Percentiles rank a stretch among this genome's conserved stretches.
phyloP scores from a whole-genome alignment of 345 rosid species.

The Durio zibethinus region DNA sequence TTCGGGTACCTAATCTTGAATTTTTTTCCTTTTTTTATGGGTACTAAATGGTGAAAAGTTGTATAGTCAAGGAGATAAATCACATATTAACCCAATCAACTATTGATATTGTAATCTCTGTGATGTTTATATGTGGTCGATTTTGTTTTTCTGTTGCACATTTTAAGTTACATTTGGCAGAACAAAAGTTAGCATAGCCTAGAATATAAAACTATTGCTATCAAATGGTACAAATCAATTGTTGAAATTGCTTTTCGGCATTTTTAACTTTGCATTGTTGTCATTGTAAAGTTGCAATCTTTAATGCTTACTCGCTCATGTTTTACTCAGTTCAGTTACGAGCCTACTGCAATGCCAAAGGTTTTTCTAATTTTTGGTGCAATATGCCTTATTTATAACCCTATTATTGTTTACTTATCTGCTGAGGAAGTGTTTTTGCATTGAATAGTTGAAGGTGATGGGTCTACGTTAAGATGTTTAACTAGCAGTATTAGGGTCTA shows the following conservation, averaged over 20 bases:
- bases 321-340: neutral
- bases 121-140: neutral
- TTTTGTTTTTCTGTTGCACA: neutral
- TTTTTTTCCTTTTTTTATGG: too few species aligned
- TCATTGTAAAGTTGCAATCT: neutral
- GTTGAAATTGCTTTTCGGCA: neutral
- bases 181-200: neutral
- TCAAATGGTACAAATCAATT: neutral
- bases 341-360: neutral
- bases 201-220: neutral
- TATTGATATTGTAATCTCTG: neutral
- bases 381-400: neutral
- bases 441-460: neutral
- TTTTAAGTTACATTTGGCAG: neutral
- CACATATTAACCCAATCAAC: too few species aligned
- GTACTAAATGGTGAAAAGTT: too few species aligned
- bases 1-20: too few species aligned
- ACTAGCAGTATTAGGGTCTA: neutral
- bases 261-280: neutral
- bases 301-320: neutral
- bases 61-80: too few species aligned
- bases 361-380: neutral
- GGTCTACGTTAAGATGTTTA: neutral
- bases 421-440: neutral
- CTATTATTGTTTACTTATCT: neutral